Evolutionary conservation across 352 stramenopile genomes (phyloP), one percentile per base, ranked within the genome.

Genomic region (Globisporangium spinosum): DNA sequence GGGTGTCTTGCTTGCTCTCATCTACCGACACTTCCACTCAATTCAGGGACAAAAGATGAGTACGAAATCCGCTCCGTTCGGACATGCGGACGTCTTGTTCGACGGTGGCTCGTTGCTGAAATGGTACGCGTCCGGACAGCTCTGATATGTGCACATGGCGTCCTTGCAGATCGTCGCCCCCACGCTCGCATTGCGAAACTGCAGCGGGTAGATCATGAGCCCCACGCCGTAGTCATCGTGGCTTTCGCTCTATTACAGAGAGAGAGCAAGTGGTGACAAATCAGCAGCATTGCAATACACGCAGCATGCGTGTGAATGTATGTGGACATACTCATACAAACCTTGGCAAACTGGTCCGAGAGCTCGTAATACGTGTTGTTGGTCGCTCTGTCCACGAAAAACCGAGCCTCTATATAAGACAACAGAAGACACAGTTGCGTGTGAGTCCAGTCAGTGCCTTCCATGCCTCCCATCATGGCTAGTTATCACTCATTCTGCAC

Each of bases 41-140:
- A 32, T 32, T 32, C 27, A 45, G 12, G 38, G 53, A 17, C 53
- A 58, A 20, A 58, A 40, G 53, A 38, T 58, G 22, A 38, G 25
- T 15, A 23, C 53, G 38, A 58, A 58, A 25, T 58, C 23, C 3
- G 51, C 51, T 34, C 25, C 23, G 23, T 58, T 58, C 7, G 23
- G 51, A 29, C 51, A 58, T 34, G 10, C 51, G 3, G 51, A 58
- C 23, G 51, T n/a, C 51, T 58, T 38, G 53, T 58, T 58, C 5
- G 53, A 58, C 53, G 53, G 25, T 27, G 53, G 53, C 25, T 58
- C 53, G 25, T 40, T 29, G 53, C 53, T 58, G 23, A 20, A n/a
- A 5, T 40, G 53, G 53, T 38, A 38, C 25, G 25, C 53, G 22
- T 27, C 23, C 3, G 12, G 23, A 23, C 25, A 58, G 25, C 25